Conservation (phyloP, 805 yeast genomes). For the Candida yuanshanica region DNA sequence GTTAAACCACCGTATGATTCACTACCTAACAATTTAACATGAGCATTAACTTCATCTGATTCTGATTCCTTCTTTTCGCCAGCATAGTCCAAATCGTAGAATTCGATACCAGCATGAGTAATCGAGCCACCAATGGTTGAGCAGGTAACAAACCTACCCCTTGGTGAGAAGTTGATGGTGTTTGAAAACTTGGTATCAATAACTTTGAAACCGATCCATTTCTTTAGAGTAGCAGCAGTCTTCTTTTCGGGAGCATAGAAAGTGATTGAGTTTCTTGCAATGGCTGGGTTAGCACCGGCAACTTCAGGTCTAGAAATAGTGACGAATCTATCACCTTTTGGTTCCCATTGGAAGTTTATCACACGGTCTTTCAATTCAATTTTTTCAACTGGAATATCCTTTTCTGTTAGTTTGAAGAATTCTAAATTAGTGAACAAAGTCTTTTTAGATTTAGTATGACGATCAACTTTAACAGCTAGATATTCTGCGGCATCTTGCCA, state of each 20-base stretch:
- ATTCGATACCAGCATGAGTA: constrained; percentile 63
- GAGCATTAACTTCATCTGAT: constrained; percentile 29
- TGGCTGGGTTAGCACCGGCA: constrained; percentile 50
- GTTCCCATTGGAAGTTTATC: constrained; percentile 92
- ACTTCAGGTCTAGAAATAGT: constrained; percentile 60
- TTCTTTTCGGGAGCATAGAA: constrained; percentile 82
- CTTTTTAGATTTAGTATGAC: constrained; percentile 94
- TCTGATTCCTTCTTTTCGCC: constrained; percentile 51
- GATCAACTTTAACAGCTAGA: constrained; percentile 91
- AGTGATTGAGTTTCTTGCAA: constrained; percentile 57
- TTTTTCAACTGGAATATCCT: constrained; percentile 90
- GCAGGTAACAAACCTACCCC: constrained; percentile 75
- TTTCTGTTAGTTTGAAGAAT: constrained; percentile 81
- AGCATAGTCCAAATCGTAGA: constrained; percentile 81
- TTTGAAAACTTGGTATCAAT: constrained; percentile 62
- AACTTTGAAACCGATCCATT: constrained; percentile 55
- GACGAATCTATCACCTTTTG: constrained; percentile 81
- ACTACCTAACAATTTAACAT: constrained; percentile 39
- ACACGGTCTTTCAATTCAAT: constrained; percentile 89
- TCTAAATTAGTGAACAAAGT: constrained; percentile 87
- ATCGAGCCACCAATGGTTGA: constrained; percentile 40
- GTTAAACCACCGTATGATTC: constrained; percentile 75
- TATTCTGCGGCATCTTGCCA: constrained; percentile 89
- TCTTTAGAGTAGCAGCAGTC: constrained; percentile 35
- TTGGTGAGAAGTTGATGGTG: constrained; percentile 83